Conservation (phyloP, 2,329 filamentous ascomycete genomes). For the Neoscytalidium dimidiatum region DNA sequence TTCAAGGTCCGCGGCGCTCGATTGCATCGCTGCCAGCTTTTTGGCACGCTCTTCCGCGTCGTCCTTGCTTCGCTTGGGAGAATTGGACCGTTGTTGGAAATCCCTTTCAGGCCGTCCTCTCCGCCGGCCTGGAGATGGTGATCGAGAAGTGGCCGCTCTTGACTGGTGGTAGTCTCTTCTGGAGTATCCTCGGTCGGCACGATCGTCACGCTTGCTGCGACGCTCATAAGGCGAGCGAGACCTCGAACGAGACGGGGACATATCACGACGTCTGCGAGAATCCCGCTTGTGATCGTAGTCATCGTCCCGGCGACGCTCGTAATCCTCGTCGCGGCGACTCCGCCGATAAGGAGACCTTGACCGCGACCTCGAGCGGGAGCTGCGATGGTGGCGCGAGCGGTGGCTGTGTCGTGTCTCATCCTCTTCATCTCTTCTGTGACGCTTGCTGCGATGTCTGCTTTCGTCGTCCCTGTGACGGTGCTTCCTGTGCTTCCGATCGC, state of each 20-base stretch:
- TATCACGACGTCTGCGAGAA: not conserved
- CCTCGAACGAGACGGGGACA: not conserved
- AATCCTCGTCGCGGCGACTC: conserved; percentile 35
- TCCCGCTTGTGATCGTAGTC: conserved; percentile 1
- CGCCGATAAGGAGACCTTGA: conserved; percentile 24
- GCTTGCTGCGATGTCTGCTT: conserved; percentile 16
- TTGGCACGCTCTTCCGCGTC: conserved; percentile 37
- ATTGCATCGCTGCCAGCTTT: conserved; percentile 44
- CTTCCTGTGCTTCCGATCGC: conserved; percentile 21
- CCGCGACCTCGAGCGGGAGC: not conserved
- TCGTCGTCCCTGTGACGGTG: conserved; percentile 30
- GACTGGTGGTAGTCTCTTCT: conserved; percentile 29
- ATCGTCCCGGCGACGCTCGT: conserved; percentile 8
- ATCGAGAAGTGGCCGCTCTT: conserved; percentile 22
- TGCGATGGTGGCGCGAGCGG: conserved; percentile 13
- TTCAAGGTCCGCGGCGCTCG: conserved; percentile 62
- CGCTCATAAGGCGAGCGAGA: conserved; percentile 23
- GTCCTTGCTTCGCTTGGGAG: conserved; percentile 23
- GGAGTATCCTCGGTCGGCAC: conserved; percentile 24
- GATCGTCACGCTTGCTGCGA: conserved; percentile 34
- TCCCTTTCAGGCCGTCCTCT: not conserved
- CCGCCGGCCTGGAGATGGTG: conserved; percentile 26
- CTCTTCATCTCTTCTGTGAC: conserved; percentile 5
- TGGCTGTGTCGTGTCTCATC: conserved; percentile 12
- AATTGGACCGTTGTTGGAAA: not conserved